Evolutionary conservation across 2,329 filamentous ascomycete species (phyloP), one percentile per base, ranked within the genome.

Genomic region (Neonectria faginata): DNA sequence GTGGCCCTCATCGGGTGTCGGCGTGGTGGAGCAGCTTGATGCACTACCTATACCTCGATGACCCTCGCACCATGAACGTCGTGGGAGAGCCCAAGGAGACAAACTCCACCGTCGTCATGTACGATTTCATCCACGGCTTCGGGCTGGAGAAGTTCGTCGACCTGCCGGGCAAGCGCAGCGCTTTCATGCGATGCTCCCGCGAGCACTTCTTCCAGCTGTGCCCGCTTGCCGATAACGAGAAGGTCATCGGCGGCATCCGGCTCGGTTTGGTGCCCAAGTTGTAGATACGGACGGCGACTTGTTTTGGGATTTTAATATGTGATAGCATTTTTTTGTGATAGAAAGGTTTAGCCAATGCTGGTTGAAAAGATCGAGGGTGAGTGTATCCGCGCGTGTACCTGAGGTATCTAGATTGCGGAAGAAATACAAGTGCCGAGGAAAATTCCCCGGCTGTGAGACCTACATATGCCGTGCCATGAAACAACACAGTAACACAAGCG

Each of bases 101-200:
- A 5, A 91, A 91, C 72, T 85, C 83, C 29, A 91, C 88, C 0
- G 89, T 94, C 14, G 81, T 94, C 62, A 88, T 89, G 66, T 94
- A 94, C 76, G 91, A 94, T 71, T 86, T 92, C 58, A 87, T 90
- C 55, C 89, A 92, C 71, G 91, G 91, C 1, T 90, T 93, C 71
- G 87, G 88, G 7, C 82, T 93, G 41, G 88, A 91, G 70, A 91
- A 91, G 78, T 88, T 92, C 65, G 86, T 92, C 66, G 91, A 93
- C 70, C 78, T 93, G 66, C 89, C 89, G 5, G 88, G 92, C 71
- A 92, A 93, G 82, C 85, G 91, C 29, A 90, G 89, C 61, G 89
- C 88, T 2, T 85, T 92, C 65, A 85, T 91, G 75, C 82, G 84
- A 64, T 90, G 89, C 71, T 86, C 86, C 55, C 81, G 90, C 8